Base-by-base conservation (phyloP, 352 stramenopile species). In the Phytopythium helicoides region DNA sequence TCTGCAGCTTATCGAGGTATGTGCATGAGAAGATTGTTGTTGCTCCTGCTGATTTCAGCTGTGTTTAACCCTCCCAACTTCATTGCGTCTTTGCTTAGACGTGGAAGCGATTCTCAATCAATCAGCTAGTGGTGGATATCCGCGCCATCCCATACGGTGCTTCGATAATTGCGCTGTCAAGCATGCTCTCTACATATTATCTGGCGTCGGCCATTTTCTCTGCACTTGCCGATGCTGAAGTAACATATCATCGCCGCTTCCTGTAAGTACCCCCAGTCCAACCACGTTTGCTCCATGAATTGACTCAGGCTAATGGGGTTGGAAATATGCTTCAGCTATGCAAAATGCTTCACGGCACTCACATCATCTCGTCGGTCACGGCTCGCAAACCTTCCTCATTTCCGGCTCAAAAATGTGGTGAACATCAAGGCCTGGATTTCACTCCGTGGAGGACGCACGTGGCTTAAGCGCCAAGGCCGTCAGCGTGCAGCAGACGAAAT, bases 371-470 rank as follows among this genome's bases (percentile, higher is more conserved):
- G 85, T 26, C 81, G 86, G 31, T 91, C 87, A 16, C 69, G 85
- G 37, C 68, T 89, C 56, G 86, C 87, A 39, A 88, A 93, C 52
- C 48, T 96, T 39, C 87, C 87, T 5, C 83, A 96, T 52, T 96
- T 96, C 49, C 82, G 84, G 39, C 68, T 96, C 18, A 96, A 96
- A 64, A 96, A 96, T 54, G 84, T 94, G 1, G 76, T 92, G 26
- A 96, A 94, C 58, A 96, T 96, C 61, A 92, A 94, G 49, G 83
- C 86, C 25, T 96, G 87, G 87, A 89, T 96, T 52, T 89, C 86
- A 8, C 71, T 96, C 36, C 81, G 87, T 16, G 86, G 77, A 18
- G 87, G 87, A 23, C 79, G 86, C 48, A 92, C 84, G 49, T 96
- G 86, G 86, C 71, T 96, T 23, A 93, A 94, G 62, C 82, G 85